Base-by-base conservation (phyloP, 768 basidiomycete species). In the Grammothele lineata region DNA sequence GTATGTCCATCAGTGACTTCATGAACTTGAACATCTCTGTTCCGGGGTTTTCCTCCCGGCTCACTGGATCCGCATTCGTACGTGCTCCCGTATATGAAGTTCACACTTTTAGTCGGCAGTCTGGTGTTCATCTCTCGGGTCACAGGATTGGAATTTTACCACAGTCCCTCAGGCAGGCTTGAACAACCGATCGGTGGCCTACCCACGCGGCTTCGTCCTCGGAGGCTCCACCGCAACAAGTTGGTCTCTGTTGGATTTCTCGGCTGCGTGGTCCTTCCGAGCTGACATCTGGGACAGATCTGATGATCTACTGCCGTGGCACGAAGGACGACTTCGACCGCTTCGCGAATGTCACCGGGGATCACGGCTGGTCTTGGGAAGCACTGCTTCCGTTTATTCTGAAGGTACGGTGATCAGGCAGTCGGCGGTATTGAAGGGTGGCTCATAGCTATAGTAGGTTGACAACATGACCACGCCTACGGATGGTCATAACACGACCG, bases 291-390 rank as follows among this genome's bases (percentile, higher is more conserved):
- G n/a, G n/a, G n/a, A n/a, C n/a, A 43, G 42, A 43, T 12, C 32
- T 17, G 5, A 43, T 43, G 42, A 12, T 34, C 1, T 43, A 23
- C 21, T 19, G 19, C 10, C 19, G 42, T 7, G 42, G 42, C 1
- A 35, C 42, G 3, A 24, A 19, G 3, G 15, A 30, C 60, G 61
- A 65, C 48, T 52, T 55, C 35, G 33, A 58, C 48, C 44, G 52
- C 4, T 62, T 57, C 43, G 59, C 55, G 18, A 58, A 60, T 4
- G 61, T 58, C 15, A 52, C 62, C 1, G 37, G 47, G 12, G 57
- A 58, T 24, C 50, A 58, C 40, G 61, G 61, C 2, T 63, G 62
- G 63, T 54, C 49, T 4, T 62, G 58, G 58, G 36, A 54, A 4
- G 34, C 24, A n/a, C 24, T 62, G 2, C 17, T 21, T 3, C 45